Evolutionary conservation across 768 basidiomycete genomes (phyloP).

Genomic region (Boletellus ananas): DNA sequence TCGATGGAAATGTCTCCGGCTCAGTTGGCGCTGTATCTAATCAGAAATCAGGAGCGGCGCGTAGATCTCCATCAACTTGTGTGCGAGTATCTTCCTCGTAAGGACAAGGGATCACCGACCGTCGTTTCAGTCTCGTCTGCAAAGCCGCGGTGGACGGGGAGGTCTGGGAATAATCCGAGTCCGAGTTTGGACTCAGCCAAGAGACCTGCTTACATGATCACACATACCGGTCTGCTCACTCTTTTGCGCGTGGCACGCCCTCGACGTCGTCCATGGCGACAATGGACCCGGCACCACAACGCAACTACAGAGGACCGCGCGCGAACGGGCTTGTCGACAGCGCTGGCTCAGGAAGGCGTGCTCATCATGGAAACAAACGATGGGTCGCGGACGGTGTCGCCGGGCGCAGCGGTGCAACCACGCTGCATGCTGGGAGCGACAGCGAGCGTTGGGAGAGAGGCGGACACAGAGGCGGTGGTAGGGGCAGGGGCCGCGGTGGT

Average conservation of each 20-base stretch:
- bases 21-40: too few relatives aligned
- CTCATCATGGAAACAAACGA: constrained; percentile 53
- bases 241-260: constrained; percentile 1
- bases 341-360: constrained; percentile 21
- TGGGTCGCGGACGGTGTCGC: constrained; percentile 47
- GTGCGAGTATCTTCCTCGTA: too few relatives aligned
- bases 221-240: background rate
- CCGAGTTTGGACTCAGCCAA: too few relatives aligned
- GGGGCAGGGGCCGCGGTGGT: constrained; percentile 39
- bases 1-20: too few relatives aligned
- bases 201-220: background rate
- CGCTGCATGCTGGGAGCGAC: constrained; percentile 39
- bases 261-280: constrained; percentile 14
- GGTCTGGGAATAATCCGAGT: too few relatives aligned
- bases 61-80: too few relatives aligned
- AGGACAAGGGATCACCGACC: too few relatives aligned
- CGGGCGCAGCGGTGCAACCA: constrained; percentile 33
- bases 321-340: constrained; percentile 22
- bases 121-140: too few relatives aligned
- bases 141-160: too few relatives aligned
- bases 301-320: constrained; percentile 18
- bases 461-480: constrained; percentile 48
- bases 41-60: too few relatives aligned
- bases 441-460: constrained; percentile 63
- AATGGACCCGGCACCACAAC: constrained; percentile 26